These are phyloP conservation scores for Tricholoma matsutake DNA, from an alignment of 768 basidiomycete genomes.

Conservation along the genomic window DNA sequence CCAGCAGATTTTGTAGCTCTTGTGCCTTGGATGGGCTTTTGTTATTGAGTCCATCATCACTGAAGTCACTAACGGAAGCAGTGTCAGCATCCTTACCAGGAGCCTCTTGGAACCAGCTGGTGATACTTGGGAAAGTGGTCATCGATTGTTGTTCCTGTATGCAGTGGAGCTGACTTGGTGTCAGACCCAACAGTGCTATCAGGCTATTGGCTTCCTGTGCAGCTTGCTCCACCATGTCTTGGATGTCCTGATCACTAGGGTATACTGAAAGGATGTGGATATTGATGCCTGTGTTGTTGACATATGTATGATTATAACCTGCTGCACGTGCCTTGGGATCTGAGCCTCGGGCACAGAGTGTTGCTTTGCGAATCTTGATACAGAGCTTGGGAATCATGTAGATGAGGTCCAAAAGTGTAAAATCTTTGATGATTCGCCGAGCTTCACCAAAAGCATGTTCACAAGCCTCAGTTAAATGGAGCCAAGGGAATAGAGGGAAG, in stretches of 20 bases:
- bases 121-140: neutral
- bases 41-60: neutral
- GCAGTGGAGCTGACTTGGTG: neutral
- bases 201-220: constrained; percentile 19
- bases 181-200: constrained; percentile 17
- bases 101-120: neutral
- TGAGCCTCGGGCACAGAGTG: constrained; percentile 6
- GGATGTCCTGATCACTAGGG: constrained; percentile 12
- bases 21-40: neutral
- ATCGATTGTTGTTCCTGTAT: neutral
- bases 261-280: constrained; percentile 15
- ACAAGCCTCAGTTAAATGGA: constrained; percentile 25
- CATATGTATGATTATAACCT: constrained; percentile 17
- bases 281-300: constrained; percentile 10
- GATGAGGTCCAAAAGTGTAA: constrained; percentile 29
- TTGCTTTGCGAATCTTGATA: constrained; percentile 22
- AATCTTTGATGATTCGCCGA: constrained; percentile 32
- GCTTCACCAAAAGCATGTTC: constrained; percentile 16
- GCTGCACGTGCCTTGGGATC: constrained; percentile 19
- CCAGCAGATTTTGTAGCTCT: neutral
- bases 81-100: neutral
- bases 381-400: constrained; percentile 16
- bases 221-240: constrained; percentile 8
- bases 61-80: too few species aligned
- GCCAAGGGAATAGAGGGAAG: constrained; percentile 24